These are phyloP conservation scores for Candida lessepsii DNA, from an alignment of 805 yeast species.

Conservation along the genomic window DNA sequence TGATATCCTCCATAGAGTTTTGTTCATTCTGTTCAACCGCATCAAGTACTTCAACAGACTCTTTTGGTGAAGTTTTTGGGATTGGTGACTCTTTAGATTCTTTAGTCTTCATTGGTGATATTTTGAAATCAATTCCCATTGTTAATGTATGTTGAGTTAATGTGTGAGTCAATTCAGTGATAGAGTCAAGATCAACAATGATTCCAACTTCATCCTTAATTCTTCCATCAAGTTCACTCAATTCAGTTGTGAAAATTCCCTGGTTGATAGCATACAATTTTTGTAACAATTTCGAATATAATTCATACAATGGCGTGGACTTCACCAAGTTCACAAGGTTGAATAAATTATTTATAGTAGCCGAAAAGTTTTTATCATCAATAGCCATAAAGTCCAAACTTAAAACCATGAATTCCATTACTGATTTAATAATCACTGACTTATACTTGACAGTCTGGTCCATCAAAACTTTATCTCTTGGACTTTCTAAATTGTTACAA, in stretches of 20 bases:
- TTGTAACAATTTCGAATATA: slow-evolving; percentile 24
- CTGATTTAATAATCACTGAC: slow-evolving; percentile 24
- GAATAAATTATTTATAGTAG: slow-evolving; percentile 25
- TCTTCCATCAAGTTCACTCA: slow-evolving; percentile 20
- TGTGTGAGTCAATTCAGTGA: slow-evolving; percentile 13
- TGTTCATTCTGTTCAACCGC: too few species aligned
- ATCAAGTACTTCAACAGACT: too few species aligned
- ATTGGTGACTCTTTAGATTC: slow-evolving; percentile 5
- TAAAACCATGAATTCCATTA: slow-evolving; percentile 27
- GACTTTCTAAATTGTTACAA: slow-evolving; percentile 31
- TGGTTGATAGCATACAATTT: slow-evolving; percentile 31
- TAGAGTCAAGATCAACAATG: slow-evolving; percentile 31
- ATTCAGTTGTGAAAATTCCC: slow-evolving; percentile 24
- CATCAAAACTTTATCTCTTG: slow-evolving; percentile 29
- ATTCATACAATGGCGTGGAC: slow-evolving; percentile 25
- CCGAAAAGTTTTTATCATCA: slow-evolving; percentile 29
- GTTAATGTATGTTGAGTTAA: slow-evolving; percentile 16
- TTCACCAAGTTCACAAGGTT: slow-evolving; percentile 33
- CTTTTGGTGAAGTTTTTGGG: background rate
- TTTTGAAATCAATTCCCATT: slow-evolving; percentile 25
- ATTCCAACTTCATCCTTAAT: slow-evolving; percentile 33
- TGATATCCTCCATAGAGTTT: background rate
- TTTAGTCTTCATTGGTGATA: slow-evolving; percentile 14
- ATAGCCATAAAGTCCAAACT: slow-evolving; percentile 33
- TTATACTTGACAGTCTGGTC: slow-evolving; percentile 39